Percentiles rank a stretch among this genome's conserved stretches.
Conservation (phyloP, 2,329 filamentous ascomycete species). For the Pestalotiopsis sp. region DNA sequence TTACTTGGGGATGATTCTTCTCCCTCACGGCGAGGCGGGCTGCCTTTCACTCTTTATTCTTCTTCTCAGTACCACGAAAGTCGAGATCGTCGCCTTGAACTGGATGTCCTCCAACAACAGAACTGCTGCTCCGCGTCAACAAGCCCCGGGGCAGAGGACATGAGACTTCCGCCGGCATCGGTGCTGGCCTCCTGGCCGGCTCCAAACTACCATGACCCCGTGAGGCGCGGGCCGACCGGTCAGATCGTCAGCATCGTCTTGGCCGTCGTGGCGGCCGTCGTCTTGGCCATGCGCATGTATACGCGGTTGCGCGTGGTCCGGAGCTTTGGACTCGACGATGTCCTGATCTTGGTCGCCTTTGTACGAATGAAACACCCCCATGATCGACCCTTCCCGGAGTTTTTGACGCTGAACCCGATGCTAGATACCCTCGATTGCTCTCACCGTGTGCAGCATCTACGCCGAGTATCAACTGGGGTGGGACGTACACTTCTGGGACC, state of each 20-base stretch:
- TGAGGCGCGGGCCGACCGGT: conserved; percentile 31
- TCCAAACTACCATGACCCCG: conserved; percentile 34
- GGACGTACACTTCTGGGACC: conserved; percentile 30
- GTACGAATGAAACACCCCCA: not conserved
- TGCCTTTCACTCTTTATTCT: not conserved
- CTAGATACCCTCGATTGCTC: conserved; percentile 25
- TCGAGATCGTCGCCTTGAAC: not conserved
- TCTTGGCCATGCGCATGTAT: conserved; percentile 37
- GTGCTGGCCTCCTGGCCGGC: conserved; percentile 32
- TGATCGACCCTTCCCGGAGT: not conserved
- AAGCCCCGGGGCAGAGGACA: conserved; percentile 13
- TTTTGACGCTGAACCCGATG: not conserved
- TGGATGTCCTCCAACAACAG: not conserved
- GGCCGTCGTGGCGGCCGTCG: conserved; percentile 28
- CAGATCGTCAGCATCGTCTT: conserved; percentile 30
- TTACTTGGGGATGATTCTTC: not conserved
- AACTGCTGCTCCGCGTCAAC: not conserved
- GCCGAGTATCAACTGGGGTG: conserved; percentile 25
- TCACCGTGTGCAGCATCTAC: conserved; percentile 26
- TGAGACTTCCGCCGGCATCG: conserved; percentile 27
- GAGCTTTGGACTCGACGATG: conserved; percentile 33
- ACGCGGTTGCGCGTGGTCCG: conserved; percentile 35
- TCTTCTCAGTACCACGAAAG: not conserved
- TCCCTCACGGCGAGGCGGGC: not conserved
- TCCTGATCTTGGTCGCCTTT: conserved; percentile 11